A percentile compares a stretch with the other conserved stretches of the same genome.
These are phyloP conservation scores for Triticum monococcum DNA, from an alignment of 176 grass and related monocot genomes.

Conservation along the genomic window DNA sequence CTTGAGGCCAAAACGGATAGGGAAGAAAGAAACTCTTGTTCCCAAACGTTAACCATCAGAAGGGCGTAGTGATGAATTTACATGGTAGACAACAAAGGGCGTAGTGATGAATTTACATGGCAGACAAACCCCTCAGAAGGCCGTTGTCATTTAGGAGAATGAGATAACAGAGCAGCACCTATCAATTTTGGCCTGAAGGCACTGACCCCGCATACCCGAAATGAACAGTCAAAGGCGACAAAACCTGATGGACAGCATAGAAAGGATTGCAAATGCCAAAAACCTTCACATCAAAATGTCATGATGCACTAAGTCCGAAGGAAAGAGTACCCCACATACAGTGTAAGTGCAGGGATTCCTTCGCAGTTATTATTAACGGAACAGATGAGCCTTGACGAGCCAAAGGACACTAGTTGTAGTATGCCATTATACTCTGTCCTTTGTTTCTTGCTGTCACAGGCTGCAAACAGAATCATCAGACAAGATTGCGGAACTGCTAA, in stretches of 20 bases:
- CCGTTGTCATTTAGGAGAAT: slow-evolving; percentile 6
- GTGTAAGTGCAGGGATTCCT: not conserved
- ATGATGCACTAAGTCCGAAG: slow-evolving; percentile 5
- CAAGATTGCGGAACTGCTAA: slow-evolving; percentile 8
- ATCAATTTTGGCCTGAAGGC: not conserved
- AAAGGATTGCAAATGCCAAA: not conserved
- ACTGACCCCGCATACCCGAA: not conserved
- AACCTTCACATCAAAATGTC: not conserved
- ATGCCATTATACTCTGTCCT: slow-evolving; percentile 7
- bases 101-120: slow-evolving; percentile 16
- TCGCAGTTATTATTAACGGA: not conserved
- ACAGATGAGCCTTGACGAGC: not conserved
- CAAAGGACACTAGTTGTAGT: not conserved
- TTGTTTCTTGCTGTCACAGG: slow-evolving; percentile 3
- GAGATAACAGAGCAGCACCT: not conserved
- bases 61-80: not conserved
- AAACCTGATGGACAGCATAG: not conserved
- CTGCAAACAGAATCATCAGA: slow-evolving; percentile 22
- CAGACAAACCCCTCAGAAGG: slow-evolving; percentile 7
- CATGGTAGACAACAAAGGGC: not conserved
- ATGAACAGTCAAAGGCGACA: slow-evolving; percentile 5
- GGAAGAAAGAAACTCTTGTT: not conserved
- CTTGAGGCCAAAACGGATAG: slow-evolving; percentile 7
- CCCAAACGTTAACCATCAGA: not conserved
- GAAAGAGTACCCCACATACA: not conserved